Evolutionary conservation across 2,329 filamentous ascomycete species (phyloP), one percentile per base, ranked within the genome.

Genomic region (Penicillium sp.): DNA sequence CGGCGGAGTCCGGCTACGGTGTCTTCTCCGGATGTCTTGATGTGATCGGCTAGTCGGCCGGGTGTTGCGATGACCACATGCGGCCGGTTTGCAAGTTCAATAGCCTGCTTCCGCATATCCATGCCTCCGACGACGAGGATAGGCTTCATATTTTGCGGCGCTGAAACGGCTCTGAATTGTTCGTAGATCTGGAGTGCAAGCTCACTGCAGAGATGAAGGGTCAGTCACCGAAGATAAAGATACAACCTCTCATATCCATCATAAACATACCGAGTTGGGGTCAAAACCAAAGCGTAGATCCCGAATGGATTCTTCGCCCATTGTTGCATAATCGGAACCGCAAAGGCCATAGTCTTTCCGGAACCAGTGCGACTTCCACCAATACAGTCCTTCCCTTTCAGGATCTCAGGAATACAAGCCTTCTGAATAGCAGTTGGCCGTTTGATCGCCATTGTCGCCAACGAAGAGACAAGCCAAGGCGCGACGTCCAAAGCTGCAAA

Each of bases 281-380:
- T 99, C 67, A 99, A 77, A 14, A 99, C 84, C 6, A 99, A 78
- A 2, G 86, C 93, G 73, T 90, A 99, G 65, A 97, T 93, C 41
- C 91, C 94, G 56, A 88, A 88, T 0, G 94, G 94, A 76, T 99
- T 92, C 69, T 91, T 84, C 2, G 93, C 86, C 91, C 92, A 97
- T 73, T 88, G 88, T 72, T 97, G 93, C 60, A 99, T 78, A 57
- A 99, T 96, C 0, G 94, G 94, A 10, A 92, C 91, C 1, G 93
- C 90, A 74, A 99, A 99, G 1, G 94, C 92, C 41, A 97, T 87
- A 4, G 94, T 99, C 78, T 99, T 99, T 76, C 94, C 94, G 12
- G 93, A 97, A 79, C 94, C 94, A 0, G 94, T 99, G 60, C 91
- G 84, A 69, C 90, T 96, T 36, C 92, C 92, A 69, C 94, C 94